phyloP scores from a whole-genome alignment of 768 basidiomycete species.

The Clathrus columnatus region DNA sequence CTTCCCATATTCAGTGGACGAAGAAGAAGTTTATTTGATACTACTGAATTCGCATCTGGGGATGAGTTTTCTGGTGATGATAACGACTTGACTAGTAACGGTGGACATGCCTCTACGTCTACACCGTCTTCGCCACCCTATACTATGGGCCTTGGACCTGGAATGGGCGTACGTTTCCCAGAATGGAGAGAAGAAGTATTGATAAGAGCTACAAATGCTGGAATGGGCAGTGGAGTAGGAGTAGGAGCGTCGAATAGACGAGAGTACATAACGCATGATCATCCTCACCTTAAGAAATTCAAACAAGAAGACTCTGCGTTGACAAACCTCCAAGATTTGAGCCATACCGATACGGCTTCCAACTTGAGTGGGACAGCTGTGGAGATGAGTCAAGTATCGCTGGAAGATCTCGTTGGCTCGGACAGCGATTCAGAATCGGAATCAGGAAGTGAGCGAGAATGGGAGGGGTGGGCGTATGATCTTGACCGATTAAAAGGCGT shows the following conservation, averaged over 20 bases:
- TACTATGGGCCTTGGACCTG: conserved; percentile 1
- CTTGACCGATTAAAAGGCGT: conserved; percentile 27
- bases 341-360: neutral
- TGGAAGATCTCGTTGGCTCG: conserved; percentile 17
- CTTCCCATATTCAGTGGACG: neutral
- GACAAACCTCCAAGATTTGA: neutral
- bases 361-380: conserved; percentile 7
- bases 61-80: neutral
- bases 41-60: neutral
- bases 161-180: conserved; percentile 42
- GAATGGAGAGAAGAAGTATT: conserved; percentile 54
- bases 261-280: neutral
- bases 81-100: neutral
- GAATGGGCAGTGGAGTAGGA: conserved; percentile 49
- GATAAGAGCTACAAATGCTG: conserved; percentile 44
- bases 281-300: neutral
- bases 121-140: neutral
- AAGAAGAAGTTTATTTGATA: neutral
- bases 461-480: conserved; percentile 60
- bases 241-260: conserved; percentile 30
- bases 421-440: conserved; percentile 32
- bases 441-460: conserved; percentile 49
- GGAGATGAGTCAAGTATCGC: conserved; percentile 14
- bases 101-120: neutral
- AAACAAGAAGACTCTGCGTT: neutral